A percentile compares a stretch with the other conserved stretches of the same genome.
Conservation (phyloP, 2,329 filamentous ascomycete species). For the Phialophora verrucosa region DNA sequence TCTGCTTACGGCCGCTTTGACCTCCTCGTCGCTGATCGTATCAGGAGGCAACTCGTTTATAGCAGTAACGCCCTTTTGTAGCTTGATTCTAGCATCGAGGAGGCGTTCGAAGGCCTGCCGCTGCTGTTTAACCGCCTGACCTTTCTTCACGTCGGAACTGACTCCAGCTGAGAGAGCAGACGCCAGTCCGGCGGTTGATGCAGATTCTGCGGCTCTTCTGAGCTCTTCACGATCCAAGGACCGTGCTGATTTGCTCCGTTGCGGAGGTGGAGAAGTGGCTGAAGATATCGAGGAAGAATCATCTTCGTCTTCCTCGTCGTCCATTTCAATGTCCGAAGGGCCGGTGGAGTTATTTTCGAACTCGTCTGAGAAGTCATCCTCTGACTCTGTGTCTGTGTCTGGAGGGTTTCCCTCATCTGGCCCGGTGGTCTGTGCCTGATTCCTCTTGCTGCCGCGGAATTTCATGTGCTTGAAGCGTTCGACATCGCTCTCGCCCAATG, state of each 20-base stretch:
- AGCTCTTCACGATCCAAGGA: slow-evolving; percentile 61
- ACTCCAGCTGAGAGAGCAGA: slow-evolving; percentile 69
- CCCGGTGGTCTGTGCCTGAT: slow-evolving; percentile 15
- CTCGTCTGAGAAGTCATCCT: slow-evolving; percentile 30
- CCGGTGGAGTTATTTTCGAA: slow-evolving; percentile 22
- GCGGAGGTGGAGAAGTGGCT: slow-evolving; percentile 37
- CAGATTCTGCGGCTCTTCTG: slow-evolving; percentile 65
- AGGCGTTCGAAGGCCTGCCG: slow-evolving; percentile 85
- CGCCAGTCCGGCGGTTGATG: slow-evolving; percentile 67
- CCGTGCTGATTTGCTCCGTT: slow-evolving; percentile 15
- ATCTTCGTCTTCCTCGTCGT: slow-evolving; percentile 45
- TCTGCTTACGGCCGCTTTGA: slow-evolving; percentile 66
- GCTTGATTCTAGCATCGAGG: slow-evolving; percentile 85
- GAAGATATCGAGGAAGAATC: slow-evolving; percentile 41
- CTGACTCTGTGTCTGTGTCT: slow-evolving; percentile 42
- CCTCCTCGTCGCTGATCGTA: slow-evolving; percentile 44
- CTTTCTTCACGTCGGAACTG: slow-evolving; percentile 81
- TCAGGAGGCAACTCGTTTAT: slow-evolving; percentile 71
- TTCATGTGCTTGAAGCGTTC: slow-evolving; percentile 37
- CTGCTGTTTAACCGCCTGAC: slow-evolving; percentile 82
- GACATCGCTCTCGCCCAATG: slow-evolving; percentile 39
- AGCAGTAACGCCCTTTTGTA: slow-evolving; percentile 87
- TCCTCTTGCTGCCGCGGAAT: slow-evolving; percentile 38
- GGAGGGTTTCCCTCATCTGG: slow-evolving; percentile 35
- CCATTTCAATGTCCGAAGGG: slow-evolving; percentile 44